Percentiles rank a stretch among this genome's conserved stretches.
phyloP scores from a whole-genome alignment of 768 basidiomycete genomes.

The Suillus luteus region DNA sequence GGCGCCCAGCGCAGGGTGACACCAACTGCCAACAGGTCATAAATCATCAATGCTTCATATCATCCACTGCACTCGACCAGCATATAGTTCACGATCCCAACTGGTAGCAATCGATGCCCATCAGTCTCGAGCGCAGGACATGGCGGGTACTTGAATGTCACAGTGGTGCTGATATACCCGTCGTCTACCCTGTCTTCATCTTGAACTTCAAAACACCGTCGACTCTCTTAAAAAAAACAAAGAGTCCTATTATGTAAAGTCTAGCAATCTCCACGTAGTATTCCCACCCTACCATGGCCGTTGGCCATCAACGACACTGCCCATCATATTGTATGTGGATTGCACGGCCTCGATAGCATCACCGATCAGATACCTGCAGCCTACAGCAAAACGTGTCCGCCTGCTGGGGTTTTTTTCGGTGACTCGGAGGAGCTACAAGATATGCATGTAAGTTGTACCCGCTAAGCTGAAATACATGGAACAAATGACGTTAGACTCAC shows the following conservation, averaged over 20 bases:
- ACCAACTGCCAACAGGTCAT: no score
- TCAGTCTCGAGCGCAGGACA: neutral
- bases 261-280: neutral
- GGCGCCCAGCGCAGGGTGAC: no score
- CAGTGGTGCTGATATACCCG: neutral
- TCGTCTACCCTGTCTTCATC: neutral
- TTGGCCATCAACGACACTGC: neutral
- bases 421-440: slow-evolving; percentile 46
- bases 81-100: no score
- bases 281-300: neutral
- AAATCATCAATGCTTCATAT: neutral
- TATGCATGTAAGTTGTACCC: slow-evolving; percentile 49
- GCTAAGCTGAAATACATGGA: slow-evolving; percentile 13
- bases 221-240: neutral
- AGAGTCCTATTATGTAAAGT: neutral
- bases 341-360: slow-evolving; percentile 9
- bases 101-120: neutral
- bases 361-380: slow-evolving; percentile 38
- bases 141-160: neutral
- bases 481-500: slow-evolving; percentile 24
- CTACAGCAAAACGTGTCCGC: slow-evolving; percentile 29
- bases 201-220: neutral
- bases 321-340: neutral
- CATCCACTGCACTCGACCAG: neutral
- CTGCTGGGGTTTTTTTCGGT: slow-evolving; percentile 38